Base-by-base conservation (phyloP, 2,329 filamentous ascomycete species). In the Onygena corvina region DNA sequence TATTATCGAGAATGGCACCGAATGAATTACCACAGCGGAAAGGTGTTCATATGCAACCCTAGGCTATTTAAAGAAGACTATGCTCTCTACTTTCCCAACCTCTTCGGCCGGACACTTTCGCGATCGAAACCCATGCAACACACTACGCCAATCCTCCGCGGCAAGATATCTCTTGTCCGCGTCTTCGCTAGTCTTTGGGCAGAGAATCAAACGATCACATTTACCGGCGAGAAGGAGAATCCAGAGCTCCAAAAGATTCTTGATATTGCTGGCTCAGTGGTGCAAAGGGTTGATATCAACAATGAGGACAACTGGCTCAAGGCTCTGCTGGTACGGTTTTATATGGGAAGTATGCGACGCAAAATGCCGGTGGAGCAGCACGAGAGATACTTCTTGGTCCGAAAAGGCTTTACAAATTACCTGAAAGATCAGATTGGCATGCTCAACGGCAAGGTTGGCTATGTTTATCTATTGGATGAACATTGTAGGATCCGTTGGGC, bases 1-100 rank as follows among this genome's bases (percentile, higher is more conserved):
- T 98, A 98, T 68, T 98, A 94, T 71, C 84, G 88, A 65, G 90
- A 98, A 74, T 95, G 88, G 84, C 79, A 79, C 52, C 92, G 93
- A 68, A 77, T 95, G 66, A 76, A 82, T 56, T 82, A 92, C 56
- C 69, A 75, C 68, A 80, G 88, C 59, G 92, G 92, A 60, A 98
- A 98, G 68, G 87, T 87, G 20, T 98, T 95, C 69, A 72, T 90
- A 47, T 81, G 87, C 16, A 90, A 90, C 31, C 79, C 84, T 3
- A 76, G 83, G n/a, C 76, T 90, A 45, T 96, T 96, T 75, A 84
- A 81, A 60, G 76, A 76, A 56, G 86, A 93, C 33, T 76, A 81
- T 47, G 84, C 90, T 3, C 77, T 95, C 55, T 96, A 84, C 73
- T 95, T 98, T 70, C 92, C 92, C 40, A 98, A 98, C 68, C 73